Base-by-base conservation (phyloP, 129 eudicot genomes). In the Smallanthus sonchifolius region DNA sequence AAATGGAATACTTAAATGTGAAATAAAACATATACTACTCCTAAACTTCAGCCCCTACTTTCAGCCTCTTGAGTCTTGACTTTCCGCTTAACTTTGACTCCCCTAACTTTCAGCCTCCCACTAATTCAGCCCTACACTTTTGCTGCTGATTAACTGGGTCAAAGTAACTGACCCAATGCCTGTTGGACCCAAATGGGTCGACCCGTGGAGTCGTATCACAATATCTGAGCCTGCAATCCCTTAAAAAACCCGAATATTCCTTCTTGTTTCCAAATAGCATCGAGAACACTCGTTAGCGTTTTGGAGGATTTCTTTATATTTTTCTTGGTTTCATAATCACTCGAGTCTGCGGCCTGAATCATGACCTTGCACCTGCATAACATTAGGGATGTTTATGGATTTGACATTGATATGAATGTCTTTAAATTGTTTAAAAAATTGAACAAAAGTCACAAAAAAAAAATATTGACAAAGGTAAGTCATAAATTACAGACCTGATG, bases 161-260 rank as follows among this genome's bases (percentile, higher is more conserved):
- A n/a, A n/a, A n/a, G n/a, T n/a, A n/a, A n/a, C n/a, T n/a, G n/a
- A n/a, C n/a, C n/a, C n/a, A n/a, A n/a, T n/a, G n/a, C n/a, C n/a
- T n/a, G n/a, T n/a, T n/a, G n/a, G n/a, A n/a, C n/a, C n/a, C n/a
- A n/a, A n/a, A n/a, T n/a, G n/a, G n/a, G n/a, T n/a, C n/a, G n/a
- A n/a, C n/a, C n/a, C n/a, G n/a, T n/a, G n/a, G n/a, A n/a, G n/a
- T n/a, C n/a, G n/a, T n/a, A n/a, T n/a, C n/a, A n/a, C 82, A 87
- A 48, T 8, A 87, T 87, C 47, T 87, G 92, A 14, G 92, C 92
- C 10, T 87, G 82, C 60, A 87, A 74, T 38, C 92, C 92, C 72
- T 87, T 87, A 74, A 84, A 87, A 59, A 84, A 85, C 4, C 92
- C 89, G 5, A 73, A 61, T 38, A 74, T 59, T 16, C 92, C 92